Evolutionary conservation across 1,139 yeast genomes (phyloP).

Genomic region (Pichia sp.): DNA sequence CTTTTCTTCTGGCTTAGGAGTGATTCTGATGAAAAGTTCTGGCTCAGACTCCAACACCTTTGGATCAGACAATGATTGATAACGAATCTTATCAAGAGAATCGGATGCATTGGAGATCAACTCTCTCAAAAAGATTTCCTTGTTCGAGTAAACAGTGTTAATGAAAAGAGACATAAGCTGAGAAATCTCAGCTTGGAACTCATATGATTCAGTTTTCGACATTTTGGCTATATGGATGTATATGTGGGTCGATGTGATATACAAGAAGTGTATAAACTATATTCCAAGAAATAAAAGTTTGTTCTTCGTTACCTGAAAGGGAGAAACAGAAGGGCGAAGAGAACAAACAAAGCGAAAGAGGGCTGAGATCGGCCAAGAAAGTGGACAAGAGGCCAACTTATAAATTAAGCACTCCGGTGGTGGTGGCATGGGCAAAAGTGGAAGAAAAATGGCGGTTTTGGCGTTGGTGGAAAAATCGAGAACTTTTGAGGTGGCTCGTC

Average conservation of each 20-base stretch:
- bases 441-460: not conserved
- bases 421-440: not conserved
- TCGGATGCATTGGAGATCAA: conserved; percentile 97
- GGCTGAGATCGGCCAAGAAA: not conserved
- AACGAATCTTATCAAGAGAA: conserved; percentile 95
- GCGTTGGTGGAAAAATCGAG: conserved; percentile 1
- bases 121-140: conserved; percentile 98
- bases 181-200: conserved; percentile 99
- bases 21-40: conserved; percentile 92
- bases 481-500: conserved; percentile 1
- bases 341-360: not conserved
- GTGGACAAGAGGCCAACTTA: conserved; percentile 2
- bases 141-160: conserved; percentile 99
- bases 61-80: conserved; percentile 92
- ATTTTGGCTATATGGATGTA: conserved; percentile 30
- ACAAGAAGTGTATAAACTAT: not conserved
- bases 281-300: not conserved
- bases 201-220: conserved; percentile 76
- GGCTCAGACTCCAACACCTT: conserved; percentile 91
- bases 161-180: conserved; percentile 99
- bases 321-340: not conserved
- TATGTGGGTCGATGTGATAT: not conserved
- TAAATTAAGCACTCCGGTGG: conserved; percentile 2
- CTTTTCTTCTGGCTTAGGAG: conserved; percentile 93
- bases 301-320: not conserved